Evolutionary conservation across 495 filamentous ascomycete genomes (phyloP).

Genomic region (Xylaria longipes): DNA sequence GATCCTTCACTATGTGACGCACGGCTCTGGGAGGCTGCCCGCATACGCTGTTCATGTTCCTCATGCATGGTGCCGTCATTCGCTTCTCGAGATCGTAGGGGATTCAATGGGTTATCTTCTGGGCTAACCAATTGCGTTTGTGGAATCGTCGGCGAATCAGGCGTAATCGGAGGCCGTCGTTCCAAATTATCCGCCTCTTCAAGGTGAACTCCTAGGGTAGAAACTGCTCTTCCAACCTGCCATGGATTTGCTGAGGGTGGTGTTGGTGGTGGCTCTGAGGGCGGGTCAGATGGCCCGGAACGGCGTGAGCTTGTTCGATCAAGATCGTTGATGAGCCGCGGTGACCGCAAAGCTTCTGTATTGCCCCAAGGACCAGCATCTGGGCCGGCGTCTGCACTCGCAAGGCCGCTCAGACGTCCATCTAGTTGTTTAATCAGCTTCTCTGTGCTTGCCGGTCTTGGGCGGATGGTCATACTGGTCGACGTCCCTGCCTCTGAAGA

Average conservation of each 20-base stretch:
- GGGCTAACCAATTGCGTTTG: conserved; percentile 37
- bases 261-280: conserved; percentile 37
- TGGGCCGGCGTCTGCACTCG: conserved; percentile 37
- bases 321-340: conserved; percentile 31
- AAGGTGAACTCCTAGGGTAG: conserved; percentile 34
- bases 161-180: conserved; percentile 30
- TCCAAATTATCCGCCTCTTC: conserved; percentile 37
- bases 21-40: conserved; percentile 36
- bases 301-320: conserved; percentile 35
- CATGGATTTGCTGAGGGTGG: conserved; percentile 31
- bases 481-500: conserved; percentile 30
- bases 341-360: too few relatives aligned
- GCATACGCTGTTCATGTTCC: conserved; percentile 37
- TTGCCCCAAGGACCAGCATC: conserved; percentile 30
- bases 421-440: conserved; percentile 38
- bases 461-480: conserved; percentile 36
- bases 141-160: conserved; percentile 42
- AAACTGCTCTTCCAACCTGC: conserved; percentile 36
- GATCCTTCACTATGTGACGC: conserved; percentile 38
- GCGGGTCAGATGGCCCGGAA: conserved; percentile 36
- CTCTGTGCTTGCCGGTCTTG: conserved; percentile 30
- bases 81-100: conserved; percentile 27
- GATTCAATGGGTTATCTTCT: conserved; percentile 17
- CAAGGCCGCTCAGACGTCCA: conserved; percentile 33
- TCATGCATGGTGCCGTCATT: conserved; percentile 31